These are phyloP conservation scores for Balakata baccata DNA, from an alignment of 345 rosid species.

Conservation along the genomic window DNA sequence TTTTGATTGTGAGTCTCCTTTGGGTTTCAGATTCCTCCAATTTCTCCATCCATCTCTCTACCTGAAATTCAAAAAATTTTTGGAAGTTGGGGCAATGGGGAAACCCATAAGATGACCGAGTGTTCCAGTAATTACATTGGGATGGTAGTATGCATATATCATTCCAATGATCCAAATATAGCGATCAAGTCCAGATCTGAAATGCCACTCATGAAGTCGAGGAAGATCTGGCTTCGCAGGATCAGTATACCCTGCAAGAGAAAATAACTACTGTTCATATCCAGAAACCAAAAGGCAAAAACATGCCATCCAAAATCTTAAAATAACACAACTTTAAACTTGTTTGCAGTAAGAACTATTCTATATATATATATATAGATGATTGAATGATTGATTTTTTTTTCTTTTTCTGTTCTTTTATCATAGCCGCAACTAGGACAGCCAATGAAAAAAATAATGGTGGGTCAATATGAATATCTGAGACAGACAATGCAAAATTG, in stretches of 20 bases:
- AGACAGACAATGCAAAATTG: not conserved
- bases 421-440: not conserved
- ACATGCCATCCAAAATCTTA: not conserved
- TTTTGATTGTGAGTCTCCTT: constrained; percentile 64
- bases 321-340: not conserved
- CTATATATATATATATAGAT: too few species aligned
- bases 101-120: constrained; percentile 3
- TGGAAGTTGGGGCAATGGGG: constrained; percentile 8
- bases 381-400: too few species aligned
- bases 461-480: not conserved
- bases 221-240: constrained; percentile 90
- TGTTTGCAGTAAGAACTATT: not conserved
- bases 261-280: constrained; percentile 13
- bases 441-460: not conserved
- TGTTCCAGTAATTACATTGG: constrained; percentile 55
- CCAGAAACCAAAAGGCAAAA: constrained; percentile 2
- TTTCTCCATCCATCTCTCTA: constrained; percentile 97
- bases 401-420: too few species aligned
- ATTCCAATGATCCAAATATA: constrained; percentile 95
- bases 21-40: constrained; percentile 82
- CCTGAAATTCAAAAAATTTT: constrained; percentile 41
- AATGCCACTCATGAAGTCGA: constrained; percentile 87
- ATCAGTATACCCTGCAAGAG: constrained; percentile 69
- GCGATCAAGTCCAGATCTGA: constrained; percentile 98
- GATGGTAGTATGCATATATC: constrained; percentile 93